phyloP scores from a whole-genome alignment of 306 rosid genomes.

The Lathyrus aphaca region DNA sequence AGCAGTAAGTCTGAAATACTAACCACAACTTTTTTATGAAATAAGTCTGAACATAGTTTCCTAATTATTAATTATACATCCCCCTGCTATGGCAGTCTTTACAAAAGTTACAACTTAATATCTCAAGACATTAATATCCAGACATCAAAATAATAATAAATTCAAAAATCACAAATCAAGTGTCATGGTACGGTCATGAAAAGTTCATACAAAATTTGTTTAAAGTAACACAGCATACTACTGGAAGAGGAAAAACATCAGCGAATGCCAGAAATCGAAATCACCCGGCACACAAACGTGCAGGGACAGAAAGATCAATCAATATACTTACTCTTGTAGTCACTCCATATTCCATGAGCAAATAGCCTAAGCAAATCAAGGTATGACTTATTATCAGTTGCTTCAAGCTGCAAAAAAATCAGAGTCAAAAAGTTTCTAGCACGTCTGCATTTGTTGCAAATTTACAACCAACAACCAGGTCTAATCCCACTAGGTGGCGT shows the following conservation, averaged over 20 bases:
- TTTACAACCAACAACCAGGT: too few species aligned
- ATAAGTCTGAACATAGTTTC: neutral
- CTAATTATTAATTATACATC: neutral
- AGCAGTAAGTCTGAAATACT: neutral
- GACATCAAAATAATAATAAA: neutral
- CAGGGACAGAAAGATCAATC: neutral
- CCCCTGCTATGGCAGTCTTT: neutral
- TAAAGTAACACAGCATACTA: neutral
- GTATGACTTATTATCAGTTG: conserved; percentile 60
- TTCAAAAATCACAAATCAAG: conserved; percentile 4
- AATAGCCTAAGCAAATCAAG: conserved; percentile 80
- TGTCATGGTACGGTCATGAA: neutral
- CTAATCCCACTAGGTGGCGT: too few species aligned
- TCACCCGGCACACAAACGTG: neutral
- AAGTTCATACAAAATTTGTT: conserved; percentile 1
- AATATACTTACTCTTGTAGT: conserved; percentile 73
- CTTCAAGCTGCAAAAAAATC: conserved; percentile 67
- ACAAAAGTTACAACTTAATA: conserved; percentile 9
- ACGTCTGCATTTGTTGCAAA: conserved; percentile 3
- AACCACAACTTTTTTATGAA: neutral
- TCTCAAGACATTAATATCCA: conserved; percentile 4
- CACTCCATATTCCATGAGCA: conserved; percentile 94
- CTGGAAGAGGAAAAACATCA: neutral
- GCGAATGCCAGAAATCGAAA: neutral
- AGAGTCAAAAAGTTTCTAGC: conserved; percentile 10